Evolutionary conservation across 2,329 filamentous ascomycete genomes (phyloP), one percentile per base, ranked within the genome.

Genomic region (Stromatinia cepivora): DNA sequence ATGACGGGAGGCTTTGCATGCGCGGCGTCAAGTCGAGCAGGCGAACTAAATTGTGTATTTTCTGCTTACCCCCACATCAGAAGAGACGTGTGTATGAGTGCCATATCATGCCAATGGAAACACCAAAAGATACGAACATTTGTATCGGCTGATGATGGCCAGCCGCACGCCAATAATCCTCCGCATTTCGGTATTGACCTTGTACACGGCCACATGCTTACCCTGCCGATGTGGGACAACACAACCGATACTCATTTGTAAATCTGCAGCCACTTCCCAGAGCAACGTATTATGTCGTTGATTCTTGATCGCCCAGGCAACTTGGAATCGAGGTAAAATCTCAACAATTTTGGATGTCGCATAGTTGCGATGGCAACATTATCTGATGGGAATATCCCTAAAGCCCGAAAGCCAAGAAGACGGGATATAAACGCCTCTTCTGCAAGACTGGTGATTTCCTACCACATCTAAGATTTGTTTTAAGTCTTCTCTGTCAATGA

Each of bases 301-400:
- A 46, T 42, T 45, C 31, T 45, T 8, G 45, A 48, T 62, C 28
- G 11, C 17, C 54, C 45, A 39, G 42, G 8, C 54, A 67, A 62
- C 58, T 45, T 48, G n/a, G 25, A 25, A 50, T 28, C 4, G 9
- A 63, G 22, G 6, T 13, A 15, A 13, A 34, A 13, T 39, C 61
- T 63, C 46, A 52, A 39, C 31, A 39, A 15, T 52, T 63, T 39
- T 25, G 22, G 31, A 39, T 9, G 22, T 25, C n/a, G 61, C 22
- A 53, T 53, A 50, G 56, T 67, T 67, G 66, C 45, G 66, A 63
- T 68, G 17, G 28, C 36, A 68, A 68, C 66, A 62, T 34, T 34
- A 17, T 25, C 28, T 62, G n/a, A 31, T 50, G 34, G 59, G n/a
- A 36, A 39, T 28, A 9, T 11, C 20, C 45, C 46, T 25, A 63